Conservation (phyloP, 148 eudicot species). For the Camellia granthamiana region DNA sequence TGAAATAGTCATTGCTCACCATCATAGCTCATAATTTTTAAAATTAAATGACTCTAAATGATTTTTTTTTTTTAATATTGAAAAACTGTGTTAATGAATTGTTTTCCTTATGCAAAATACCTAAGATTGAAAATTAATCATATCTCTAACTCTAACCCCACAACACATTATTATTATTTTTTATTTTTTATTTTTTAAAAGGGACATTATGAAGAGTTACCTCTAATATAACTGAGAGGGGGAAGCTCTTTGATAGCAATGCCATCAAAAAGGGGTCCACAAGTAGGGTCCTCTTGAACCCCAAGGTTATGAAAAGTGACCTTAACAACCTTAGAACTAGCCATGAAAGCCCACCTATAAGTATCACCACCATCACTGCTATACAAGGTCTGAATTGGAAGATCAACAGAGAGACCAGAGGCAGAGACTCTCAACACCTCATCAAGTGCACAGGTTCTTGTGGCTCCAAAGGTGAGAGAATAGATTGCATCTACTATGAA, state of each 20-base stretch:
- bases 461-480: constrained; percentile 38
- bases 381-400: constrained; percentile 69
- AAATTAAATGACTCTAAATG: no score
- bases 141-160: no score
- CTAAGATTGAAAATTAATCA: no score
- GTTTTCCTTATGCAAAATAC: no score
- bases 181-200: no score
- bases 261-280: constrained; percentile 80
- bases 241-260: constrained; percentile 54
- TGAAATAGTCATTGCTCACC: no score
- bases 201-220: constrained; percentile 16
- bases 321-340: constrained; percentile 39
- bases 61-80: no score
- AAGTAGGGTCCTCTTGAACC: constrained; percentile 62
- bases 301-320: constrained; percentile 74
- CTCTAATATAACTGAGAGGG: constrained; percentile 29
- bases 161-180: no score
- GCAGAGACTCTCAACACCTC: constrained; percentile 43
- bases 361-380: constrained; percentile 80
- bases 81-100: no score
- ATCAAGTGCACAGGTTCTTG: constrained; percentile 56
- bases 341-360: constrained; percentile 68
- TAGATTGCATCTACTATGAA: constrained; percentile 12
- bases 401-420: constrained; percentile 32
- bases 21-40: no score